Base-by-base conservation (phyloP, 78 protist genomes). In the Chrysochromulina parva region DNA sequence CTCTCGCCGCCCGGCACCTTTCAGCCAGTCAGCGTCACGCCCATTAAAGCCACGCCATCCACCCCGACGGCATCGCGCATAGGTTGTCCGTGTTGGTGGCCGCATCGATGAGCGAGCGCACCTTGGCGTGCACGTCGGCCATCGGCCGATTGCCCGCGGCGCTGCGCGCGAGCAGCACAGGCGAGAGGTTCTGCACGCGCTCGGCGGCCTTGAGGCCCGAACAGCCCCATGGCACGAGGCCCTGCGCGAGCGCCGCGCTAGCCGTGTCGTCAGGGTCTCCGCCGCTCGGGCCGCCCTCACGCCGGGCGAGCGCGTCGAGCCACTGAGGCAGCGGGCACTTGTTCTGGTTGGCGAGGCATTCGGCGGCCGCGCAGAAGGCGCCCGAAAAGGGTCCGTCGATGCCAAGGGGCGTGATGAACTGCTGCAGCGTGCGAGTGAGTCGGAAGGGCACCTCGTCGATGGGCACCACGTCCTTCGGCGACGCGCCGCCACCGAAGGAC, bases 371-470 rank as follows among this genome's bases (percentile, higher is more conserved):
- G 54, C 59, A 58, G 87, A 73, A 89, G 55, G 67, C 24, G 74
- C 55, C 93, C 73, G 89, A 82, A 60, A 82, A 66, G n/a, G 73
- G 62, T 14, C 89, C 84, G 71, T 59, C 60, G 26, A 81, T 19
- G 54, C 86, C 93, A 38, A 91, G 7, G 52, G 89, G 90, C 65
- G 93, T 82, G 58, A 84, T 26, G 66, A 91, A 54, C 20, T 52
- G 86, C 48, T 78, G 86, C 86, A 91, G n/a, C 66, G 62, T 91
- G 57, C 93, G 93, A 54, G 93, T 91, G 55, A 91, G 88, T 10
- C 93, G 71, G 93, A 91, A 91, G 66, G 93, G 90, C n/a, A 85
- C 88, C 47, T 22, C 20, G 50, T 22, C 90, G 16, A 26, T 52
- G 26, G 54, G 38, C 50, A 19, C 1, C 80, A 26, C 13, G 52